Evolutionary conservation across 441 rosid genomes (phyloP).

Genomic region (Breynia disticha): DNA sequence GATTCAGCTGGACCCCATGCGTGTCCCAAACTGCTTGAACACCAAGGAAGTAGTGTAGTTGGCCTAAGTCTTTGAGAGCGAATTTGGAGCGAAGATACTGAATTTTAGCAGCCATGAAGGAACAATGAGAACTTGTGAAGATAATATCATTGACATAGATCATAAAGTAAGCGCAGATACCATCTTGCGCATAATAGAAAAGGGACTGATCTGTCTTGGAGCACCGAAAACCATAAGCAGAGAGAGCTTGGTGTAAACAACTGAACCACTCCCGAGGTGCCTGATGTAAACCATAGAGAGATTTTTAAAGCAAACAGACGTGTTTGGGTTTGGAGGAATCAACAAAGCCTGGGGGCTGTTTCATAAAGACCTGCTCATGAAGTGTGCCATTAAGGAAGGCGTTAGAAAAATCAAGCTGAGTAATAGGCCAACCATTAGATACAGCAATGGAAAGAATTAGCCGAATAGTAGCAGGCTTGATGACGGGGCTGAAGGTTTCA

Average conservation of each 20-base stretch:
- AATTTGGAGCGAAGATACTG: neutral
- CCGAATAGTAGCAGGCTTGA: neutral
- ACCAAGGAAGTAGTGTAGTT: no score
- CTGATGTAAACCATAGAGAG: slow-evolving; percentile 2
- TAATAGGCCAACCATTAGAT: neutral
- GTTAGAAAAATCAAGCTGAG: neutral
- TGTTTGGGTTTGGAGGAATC: neutral
- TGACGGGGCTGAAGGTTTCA: neutral
- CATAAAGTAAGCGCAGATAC: no score
- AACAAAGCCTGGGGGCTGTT: neutral
- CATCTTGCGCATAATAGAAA: neutral
- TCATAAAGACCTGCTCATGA: neutral
- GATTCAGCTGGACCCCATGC: no score
- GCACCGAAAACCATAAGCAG: neutral
- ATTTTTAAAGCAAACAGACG: neutral
- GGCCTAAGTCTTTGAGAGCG: neutral
- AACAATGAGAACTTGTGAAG: neutral
- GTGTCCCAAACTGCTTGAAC: no score
- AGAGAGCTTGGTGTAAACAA: neutral
- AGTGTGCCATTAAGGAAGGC: neutral
- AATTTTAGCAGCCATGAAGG: neutral
- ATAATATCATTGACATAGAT: neutral
- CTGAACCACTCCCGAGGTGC: neutral
- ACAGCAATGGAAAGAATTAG: neutral
- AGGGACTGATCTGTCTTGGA: neutral